phyloP scores from a whole-genome alignment of 1,284 basidiomycete species.

The Gymnopus androsaceus region DNA sequence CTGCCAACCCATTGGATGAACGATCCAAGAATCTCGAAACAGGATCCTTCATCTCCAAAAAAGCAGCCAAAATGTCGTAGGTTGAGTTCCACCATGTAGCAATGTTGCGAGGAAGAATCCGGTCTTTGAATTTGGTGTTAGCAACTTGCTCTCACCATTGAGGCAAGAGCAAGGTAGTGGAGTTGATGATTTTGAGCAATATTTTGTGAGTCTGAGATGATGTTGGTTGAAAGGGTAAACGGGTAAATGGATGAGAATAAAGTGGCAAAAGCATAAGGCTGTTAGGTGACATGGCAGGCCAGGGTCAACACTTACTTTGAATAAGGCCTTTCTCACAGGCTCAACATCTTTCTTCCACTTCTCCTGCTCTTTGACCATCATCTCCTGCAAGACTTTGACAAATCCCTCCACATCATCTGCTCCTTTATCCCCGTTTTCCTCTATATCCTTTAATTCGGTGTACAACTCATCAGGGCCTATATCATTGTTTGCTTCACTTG shows the following conservation, averaged over 20 bases:
- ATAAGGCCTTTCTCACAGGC: not conserved
- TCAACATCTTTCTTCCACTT: not conserved
- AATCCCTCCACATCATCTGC: not conserved
- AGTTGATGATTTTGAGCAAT: constrained; percentile 31
- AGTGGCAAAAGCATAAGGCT: not conserved
- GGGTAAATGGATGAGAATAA: not conserved
- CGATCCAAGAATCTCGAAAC: constrained; percentile 13
- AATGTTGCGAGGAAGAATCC: constrained; percentile 19
- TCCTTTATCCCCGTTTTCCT: not conserved
- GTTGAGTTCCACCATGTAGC: no score
- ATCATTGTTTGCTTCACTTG: not conserved
- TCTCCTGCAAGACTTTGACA: not conserved
- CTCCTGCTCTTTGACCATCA: not conserved
- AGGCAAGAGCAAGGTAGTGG: constrained; percentile 33
- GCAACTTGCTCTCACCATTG: constrained; percentile 27
- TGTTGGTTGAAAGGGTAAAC: not conserved
- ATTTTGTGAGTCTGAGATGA: constrained; percentile 10
- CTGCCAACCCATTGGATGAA: constrained; percentile 9
- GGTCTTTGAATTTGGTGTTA: constrained; percentile 19
- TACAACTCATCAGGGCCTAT: not conserved
- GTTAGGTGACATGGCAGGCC: not conserved
- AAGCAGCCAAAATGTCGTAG: constrained; percentile 18
- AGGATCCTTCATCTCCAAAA: constrained; percentile 15
- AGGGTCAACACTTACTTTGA: not conserved
- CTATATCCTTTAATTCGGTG: not conserved